phyloP scores from a whole-genome alignment of 2,329 filamentous ascomycete genomes.

The Microsporum ferrugineum region DNA sequence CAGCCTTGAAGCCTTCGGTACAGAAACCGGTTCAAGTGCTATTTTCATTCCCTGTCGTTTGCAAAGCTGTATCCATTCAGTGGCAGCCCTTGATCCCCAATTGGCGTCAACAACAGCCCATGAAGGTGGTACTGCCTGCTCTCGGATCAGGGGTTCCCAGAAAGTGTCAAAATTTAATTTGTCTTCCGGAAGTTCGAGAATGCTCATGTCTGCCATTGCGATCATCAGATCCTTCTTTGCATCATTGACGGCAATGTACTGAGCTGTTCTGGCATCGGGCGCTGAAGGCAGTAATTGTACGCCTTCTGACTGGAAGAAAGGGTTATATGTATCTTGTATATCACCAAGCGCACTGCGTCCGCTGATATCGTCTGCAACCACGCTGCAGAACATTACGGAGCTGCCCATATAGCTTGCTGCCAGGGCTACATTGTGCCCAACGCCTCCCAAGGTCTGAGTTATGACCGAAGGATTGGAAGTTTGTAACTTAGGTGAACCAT shows the following conservation, averaged over 20 bases:
- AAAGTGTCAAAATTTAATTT: constrained; percentile 36
- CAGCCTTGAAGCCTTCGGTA: constrained; percentile 60
- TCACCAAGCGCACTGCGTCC: constrained; percentile 61
- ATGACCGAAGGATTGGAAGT: constrained; percentile 82
- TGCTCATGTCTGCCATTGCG: constrained; percentile 92
- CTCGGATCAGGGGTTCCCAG: constrained; percentile 51
- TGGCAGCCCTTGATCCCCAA: constrained; percentile 58
- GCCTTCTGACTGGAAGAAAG: constrained; percentile 53
- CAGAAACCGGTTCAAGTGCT: constrained; percentile 83
- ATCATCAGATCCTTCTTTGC: constrained; percentile 70
- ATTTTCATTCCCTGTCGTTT: constrained; percentile 47
- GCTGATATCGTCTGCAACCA: constrained; percentile 67
- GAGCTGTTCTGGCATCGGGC: constrained; percentile 59
- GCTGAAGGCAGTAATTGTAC: constrained; percentile 47
- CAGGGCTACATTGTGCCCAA: constrained; percentile 82
- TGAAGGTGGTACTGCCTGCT: constrained; percentile 45
- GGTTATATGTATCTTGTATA: constrained; percentile 43
- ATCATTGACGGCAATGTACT: constrained; percentile 87
- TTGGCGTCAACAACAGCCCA: constrained; percentile 84
- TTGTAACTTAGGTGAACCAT: constrained; percentile 39
- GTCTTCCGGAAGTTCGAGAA: constrained; percentile 47
- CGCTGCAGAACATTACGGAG: constrained; percentile 62
- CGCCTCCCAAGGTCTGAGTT: constrained; percentile 73
- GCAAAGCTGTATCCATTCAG: constrained; percentile 54
- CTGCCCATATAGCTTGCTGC: constrained; percentile 62